Percentiles rank a stretch among this genome's conserved stretches.
Conservation (phyloP, 1,139 yeast genomes). For the Sugiyamaella novakii region DNA sequence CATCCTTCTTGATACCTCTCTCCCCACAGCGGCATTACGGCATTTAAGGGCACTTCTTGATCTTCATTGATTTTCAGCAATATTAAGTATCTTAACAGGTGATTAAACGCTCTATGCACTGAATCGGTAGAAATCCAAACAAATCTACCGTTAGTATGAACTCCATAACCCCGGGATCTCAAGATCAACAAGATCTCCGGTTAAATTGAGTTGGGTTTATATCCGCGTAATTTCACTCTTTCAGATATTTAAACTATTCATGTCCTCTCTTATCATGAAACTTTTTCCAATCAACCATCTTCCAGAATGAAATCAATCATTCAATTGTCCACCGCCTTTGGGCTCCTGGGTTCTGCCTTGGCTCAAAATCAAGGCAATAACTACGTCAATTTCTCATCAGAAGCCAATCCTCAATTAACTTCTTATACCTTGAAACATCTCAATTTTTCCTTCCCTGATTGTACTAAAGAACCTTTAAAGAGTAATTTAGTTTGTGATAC, state of each 20-base stretch:
- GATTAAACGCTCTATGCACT: too few species aligned
- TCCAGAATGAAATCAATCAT: slow-evolving; percentile 6
- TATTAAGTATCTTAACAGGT: too few species aligned
- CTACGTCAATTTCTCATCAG: slow-evolving; percentile 8
- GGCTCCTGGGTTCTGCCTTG: slow-evolving; percentile 9
- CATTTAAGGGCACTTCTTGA: background rate
- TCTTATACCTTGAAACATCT: slow-evolving; percentile 12
- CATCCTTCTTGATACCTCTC: too few species aligned
- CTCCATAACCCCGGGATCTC: background rate
- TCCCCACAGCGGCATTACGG: too few species aligned
- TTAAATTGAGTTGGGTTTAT: slow-evolving; percentile 4
- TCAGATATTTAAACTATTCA: too few species aligned
- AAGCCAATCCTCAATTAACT: slow-evolving; percentile 11
- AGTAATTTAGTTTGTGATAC: slow-evolving; percentile 23
- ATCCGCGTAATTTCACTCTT: too few species aligned
- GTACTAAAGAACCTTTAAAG: slow-evolving; percentile 22
- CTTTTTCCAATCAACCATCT: background rate
- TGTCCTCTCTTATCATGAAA: too few species aligned
- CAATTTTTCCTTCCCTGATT: slow-evolving; percentile 23
- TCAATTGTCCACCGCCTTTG: slow-evolving; percentile 3
- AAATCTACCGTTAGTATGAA: too few species aligned
- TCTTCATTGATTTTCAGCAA: background rate
- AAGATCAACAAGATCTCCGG: slow-evolving; percentile 5
- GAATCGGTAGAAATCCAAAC: too few species aligned
- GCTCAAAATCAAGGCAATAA: slow-evolving; percentile 20